Base-by-base conservation (phyloP, 805 yeast genomes). In the Yamadazyma insecticola region DNA sequence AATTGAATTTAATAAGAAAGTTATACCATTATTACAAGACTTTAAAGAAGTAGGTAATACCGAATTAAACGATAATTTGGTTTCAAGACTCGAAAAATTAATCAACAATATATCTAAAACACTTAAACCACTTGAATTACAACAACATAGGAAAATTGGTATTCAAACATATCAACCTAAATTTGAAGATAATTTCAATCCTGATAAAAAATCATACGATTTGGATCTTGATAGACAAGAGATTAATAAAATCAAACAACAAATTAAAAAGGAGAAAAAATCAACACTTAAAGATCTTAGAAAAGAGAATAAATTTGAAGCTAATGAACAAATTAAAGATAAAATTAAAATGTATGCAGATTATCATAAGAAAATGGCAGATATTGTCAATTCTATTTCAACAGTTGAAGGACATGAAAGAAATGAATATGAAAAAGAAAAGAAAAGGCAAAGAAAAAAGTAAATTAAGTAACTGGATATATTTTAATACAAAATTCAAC, bases 381-480 rank as follows among this genome's bases (percentile, higher is more conserved):
- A 74, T 44, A 81, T 92, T 53, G 78, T 82, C 53, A 84, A 89
- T 47, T 76, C 89, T 33, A 86, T 92, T 50, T 84, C 83, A 41
- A 88, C 96, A 4, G 88, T 82, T 47, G 97, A 90, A 67, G 97
- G 97, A 51, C 85, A 92, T 4, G 97, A 87, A 53, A 84, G 86
- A 70, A 89, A 92, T 55, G 80, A 79, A 46, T 90, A 90, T 57
- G 96, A 88, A 53, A 73, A 88, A 39, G 97, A 89, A 51, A 83
- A 76, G 68, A 77, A 72, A 53, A n/a, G n/a, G n/a, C n/a, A n/a
- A 63, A 66, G 39, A 73, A 88, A 48, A 74, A 73, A 24, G 26
- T 31, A 16, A 30, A 33, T 10, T 24, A 36, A 16, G 40, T 28
- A 24, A 22, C 31, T 13, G 18, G 11, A 24, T 9, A 7, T 24